Evolutionary conservation across 1,139 yeast species (phyloP).

Genomic region (Yamadazyma aaseri): DNA sequence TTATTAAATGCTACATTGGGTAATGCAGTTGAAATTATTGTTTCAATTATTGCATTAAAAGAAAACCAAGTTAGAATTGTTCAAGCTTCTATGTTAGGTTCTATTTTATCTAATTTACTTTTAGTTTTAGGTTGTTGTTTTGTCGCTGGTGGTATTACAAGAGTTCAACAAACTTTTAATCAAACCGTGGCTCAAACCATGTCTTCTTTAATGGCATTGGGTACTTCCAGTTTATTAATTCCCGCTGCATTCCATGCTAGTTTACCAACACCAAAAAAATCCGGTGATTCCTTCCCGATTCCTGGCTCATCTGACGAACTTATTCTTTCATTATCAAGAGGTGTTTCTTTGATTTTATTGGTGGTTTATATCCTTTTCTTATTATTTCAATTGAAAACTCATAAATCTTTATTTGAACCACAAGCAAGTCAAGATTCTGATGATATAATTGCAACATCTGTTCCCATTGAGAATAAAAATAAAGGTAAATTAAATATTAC

Average conservation of each 20-base stretch:
- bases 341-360: slow-evolving; percentile 78
- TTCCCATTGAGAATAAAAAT: slow-evolving; percentile 29
- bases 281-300: slow-evolving; percentile 31
- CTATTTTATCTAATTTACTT: slow-evolving; percentile 80
- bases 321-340: slow-evolving; percentile 78
- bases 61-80: slow-evolving; percentile 90
- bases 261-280: slow-evolving; percentile 43
- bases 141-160: slow-evolving; percentile 85
- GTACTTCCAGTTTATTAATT: slow-evolving; percentile 81
- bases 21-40: slow-evolving; percentile 90
- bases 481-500: slow-evolving; percentile 35
- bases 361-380: slow-evolving; percentile 77
- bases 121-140: slow-evolving; percentile 96
- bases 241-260: slow-evolving; percentile 97
- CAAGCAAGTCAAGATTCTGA: slow-evolving; percentile 33
- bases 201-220: slow-evolving; percentile 89
- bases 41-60: slow-evolving; percentile 81
- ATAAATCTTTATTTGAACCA: slow-evolving; percentile 54
- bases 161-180: slow-evolving; percentile 85
- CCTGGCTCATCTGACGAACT: slow-evolving; percentile 44
- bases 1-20: slow-evolving; percentile 94
- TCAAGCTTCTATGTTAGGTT: slow-evolving; percentile 95
- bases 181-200: slow-evolving; percentile 97
- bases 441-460: slow-evolving; percentile 34
- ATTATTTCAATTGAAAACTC: slow-evolving; percentile 86